Conservation (phyloP, 805 yeast genomes). For the Blastobotrys peoriensis region DNA sequence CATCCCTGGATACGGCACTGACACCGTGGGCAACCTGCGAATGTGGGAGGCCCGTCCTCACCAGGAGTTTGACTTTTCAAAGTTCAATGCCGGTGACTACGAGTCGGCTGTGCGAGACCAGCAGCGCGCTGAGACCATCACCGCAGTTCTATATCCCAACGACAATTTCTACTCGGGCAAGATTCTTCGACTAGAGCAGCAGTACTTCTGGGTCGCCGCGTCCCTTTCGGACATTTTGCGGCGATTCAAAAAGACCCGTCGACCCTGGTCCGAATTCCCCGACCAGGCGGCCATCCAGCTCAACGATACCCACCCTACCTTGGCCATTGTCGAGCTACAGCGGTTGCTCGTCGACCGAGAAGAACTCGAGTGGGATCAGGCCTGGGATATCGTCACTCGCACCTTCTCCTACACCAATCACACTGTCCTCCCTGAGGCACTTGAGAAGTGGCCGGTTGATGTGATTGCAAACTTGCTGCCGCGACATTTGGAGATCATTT, state of each 20-base stretch:
- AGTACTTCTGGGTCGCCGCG: slow-evolving; percentile 95
- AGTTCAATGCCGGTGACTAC: slow-evolving; percentile 89
- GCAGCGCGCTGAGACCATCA: slow-evolving; percentile 85
- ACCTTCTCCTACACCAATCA: slow-evolving; percentile 93
- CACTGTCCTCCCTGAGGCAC: slow-evolving; percentile 90
- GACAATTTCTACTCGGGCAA: slow-evolving; percentile 90
- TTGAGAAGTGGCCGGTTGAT: slow-evolving; percentile 93
- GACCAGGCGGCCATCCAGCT: slow-evolving; percentile 87
- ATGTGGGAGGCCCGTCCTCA: slow-evolving; percentile 89
- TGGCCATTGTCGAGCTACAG: slow-evolving; percentile 85
- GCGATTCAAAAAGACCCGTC: slow-evolving; percentile 72
- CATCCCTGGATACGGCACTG: slow-evolving; percentile 75
- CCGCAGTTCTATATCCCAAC: slow-evolving; percentile 89
- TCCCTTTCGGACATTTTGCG: slow-evolving; percentile 86
- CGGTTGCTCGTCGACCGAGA: slow-evolving; percentile 81
- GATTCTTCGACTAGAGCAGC: slow-evolving; percentile 88
- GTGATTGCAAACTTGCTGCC: slow-evolving; percentile 75
- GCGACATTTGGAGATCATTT: slow-evolving; percentile 84
- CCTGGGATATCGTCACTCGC: slow-evolving; percentile 75
- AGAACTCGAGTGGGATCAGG: slow-evolving; percentile 71
- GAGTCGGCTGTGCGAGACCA: slow-evolving; percentile 75
- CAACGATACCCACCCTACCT: slow-evolving; percentile 91
- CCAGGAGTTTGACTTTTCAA: slow-evolving; percentile 82
- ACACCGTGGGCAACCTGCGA: slow-evolving; percentile 80
- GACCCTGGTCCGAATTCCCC: slow-evolving; percentile 77